Base-by-base conservation (phyloP, 768 basidiomycete genomes). In the Coprinellus aureogranulatus region DNA sequence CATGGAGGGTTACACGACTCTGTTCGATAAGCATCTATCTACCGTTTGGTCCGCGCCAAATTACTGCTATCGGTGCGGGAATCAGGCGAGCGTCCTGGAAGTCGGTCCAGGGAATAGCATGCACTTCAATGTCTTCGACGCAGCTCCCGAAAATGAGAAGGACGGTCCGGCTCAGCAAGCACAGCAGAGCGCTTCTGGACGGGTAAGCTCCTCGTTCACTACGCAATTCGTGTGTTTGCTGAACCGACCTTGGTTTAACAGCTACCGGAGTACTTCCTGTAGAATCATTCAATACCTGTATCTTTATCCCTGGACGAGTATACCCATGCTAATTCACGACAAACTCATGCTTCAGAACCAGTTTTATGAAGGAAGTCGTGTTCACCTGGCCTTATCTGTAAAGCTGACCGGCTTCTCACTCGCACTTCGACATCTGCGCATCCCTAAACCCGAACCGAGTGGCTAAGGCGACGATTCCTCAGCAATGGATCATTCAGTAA, bases 1-100 rank as follows among this genome's bases (percentile, higher is more conserved):
- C 73, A 98, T 99, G 97, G 97, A 99, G 72, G 97, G 97, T 0
- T 98, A 93, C 71, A 84, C 90, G n/a, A 93, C 94, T n/a, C 81
- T 98, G 28, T 98, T 98, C 64, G 94, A 95, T 71, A 88, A 92
- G 61, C 92, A 92, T 66, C 82, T 99, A 55, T 94, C 92, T 25
- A 99, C 97, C 0, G 97, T 99, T 6, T 99, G 97, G 97, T 92
- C 89, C 22, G 97, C 97, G 39, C 96, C 96, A 39, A 99, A 99
- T 69, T 98, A 98, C 68, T 98, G 96, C 72, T 98, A 98, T 74
- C 86, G 97, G 44, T 98, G 97, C 68, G 97, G 97, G 37, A 99
- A 99, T 73, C 90, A 90, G 54, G 97, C 97, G 23, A 94, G 91
- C 64, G 96, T 98, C 64, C 77, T 98, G 58, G 96, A 98, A 75